Conservation (phyloP, 2,329 filamentous ascomycete genomes). For the Pestalotiopsis sp. region DNA sequence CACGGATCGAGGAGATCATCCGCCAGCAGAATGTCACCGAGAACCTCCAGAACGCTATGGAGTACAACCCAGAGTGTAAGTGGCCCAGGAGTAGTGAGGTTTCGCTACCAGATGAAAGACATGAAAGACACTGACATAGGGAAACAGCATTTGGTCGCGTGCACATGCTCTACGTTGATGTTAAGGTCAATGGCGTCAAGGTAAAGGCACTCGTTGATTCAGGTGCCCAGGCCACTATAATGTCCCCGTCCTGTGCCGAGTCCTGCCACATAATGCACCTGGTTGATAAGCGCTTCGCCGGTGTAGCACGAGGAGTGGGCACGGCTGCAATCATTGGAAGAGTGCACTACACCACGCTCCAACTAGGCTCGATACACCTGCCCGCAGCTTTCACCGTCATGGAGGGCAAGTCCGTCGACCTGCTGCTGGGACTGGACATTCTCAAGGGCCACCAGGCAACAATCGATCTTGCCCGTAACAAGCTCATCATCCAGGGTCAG, state of each 20-base stretch:
- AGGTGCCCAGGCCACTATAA: slow-evolving; percentile 96
- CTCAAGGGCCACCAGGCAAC: slow-evolving; percentile 92
- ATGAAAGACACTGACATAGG: neutral
- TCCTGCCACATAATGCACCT: slow-evolving; percentile 94
- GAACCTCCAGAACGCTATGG: slow-evolving; percentile 94
- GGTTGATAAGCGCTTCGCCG: slow-evolving; percentile 88
- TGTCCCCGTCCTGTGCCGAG: slow-evolving; percentile 92
- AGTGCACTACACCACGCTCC: slow-evolving; percentile 93
- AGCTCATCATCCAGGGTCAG: slow-evolving; percentile 83
- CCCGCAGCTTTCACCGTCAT: slow-evolving; percentile 98
- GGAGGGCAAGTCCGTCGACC: slow-evolving; percentile 96
- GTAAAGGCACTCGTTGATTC: slow-evolving; percentile 98
- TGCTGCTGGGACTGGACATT: slow-evolving; percentile 94
- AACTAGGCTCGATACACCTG: slow-evolving; percentile 84
- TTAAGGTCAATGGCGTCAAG: slow-evolving; percentile 89
- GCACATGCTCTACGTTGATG: slow-evolving; percentile 94
- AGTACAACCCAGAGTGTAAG: slow-evolving; percentile 94
- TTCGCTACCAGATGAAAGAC: neutral
- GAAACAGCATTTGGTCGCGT: slow-evolving; percentile 84
- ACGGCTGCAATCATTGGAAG: slow-evolving; percentile 93
- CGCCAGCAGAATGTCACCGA: slow-evolving; percentile 92
- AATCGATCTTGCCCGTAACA: slow-evolving; percentile 85
- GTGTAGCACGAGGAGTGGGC: slow-evolving; percentile 90
- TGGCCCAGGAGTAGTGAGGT: slow-evolving; percentile 17
- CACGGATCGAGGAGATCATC: slow-evolving; percentile 95